Conservation (phyloP, 2,329 filamentous ascomycete species). For the Stagonosporopsis tanaceti region DNA sequence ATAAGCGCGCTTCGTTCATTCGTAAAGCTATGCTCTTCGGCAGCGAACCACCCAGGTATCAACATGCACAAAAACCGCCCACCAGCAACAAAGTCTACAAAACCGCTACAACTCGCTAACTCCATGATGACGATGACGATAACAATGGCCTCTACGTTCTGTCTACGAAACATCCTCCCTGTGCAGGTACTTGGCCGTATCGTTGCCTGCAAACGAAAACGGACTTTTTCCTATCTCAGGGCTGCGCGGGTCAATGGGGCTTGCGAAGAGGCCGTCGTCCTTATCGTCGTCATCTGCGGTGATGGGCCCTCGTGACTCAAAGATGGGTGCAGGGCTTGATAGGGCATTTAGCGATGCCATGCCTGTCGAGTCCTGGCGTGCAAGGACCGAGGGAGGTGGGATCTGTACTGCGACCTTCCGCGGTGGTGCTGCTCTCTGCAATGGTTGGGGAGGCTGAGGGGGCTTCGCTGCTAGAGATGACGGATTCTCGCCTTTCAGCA, state of each 20-base stretch:
- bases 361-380: slow-evolving; percentile 50
- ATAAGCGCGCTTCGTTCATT: slow-evolving; percentile 11
- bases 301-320: slow-evolving; percentile 43
- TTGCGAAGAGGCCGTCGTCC: slow-evolving; percentile 85
- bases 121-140: neutral
- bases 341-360: slow-evolving; percentile 58
- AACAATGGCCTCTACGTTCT: neutral
- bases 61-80: slow-evolving; percentile 12
- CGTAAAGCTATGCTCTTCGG: slow-evolving; percentile 14
- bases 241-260: slow-evolving; percentile 84
- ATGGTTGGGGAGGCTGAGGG: slow-evolving; percentile 45
- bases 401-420: slow-evolving; percentile 45
- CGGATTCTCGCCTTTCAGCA: slow-evolving; percentile 62
- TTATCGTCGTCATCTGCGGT: slow-evolving; percentile 58
- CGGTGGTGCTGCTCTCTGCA: slow-evolving; percentile 27
- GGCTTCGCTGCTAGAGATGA: slow-evolving; percentile 53
- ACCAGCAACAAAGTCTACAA: slow-evolving; percentile 8
- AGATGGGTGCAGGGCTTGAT: slow-evolving; percentile 41
- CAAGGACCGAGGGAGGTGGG: slow-evolving; percentile 50
- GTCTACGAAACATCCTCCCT: slow-evolving; percentile 38
- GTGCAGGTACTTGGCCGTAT: slow-evolving; percentile 45
- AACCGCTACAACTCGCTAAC: slow-evolving; percentile 8
- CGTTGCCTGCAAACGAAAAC: slow-evolving; percentile 66
- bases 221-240: slow-evolving; percentile 87
- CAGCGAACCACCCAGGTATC: slow-evolving; percentile 6